Evolutionary conservation across 2,329 filamentous ascomycete genomes (phyloP).

Genomic region (Fusarium armeniacum): DNA sequence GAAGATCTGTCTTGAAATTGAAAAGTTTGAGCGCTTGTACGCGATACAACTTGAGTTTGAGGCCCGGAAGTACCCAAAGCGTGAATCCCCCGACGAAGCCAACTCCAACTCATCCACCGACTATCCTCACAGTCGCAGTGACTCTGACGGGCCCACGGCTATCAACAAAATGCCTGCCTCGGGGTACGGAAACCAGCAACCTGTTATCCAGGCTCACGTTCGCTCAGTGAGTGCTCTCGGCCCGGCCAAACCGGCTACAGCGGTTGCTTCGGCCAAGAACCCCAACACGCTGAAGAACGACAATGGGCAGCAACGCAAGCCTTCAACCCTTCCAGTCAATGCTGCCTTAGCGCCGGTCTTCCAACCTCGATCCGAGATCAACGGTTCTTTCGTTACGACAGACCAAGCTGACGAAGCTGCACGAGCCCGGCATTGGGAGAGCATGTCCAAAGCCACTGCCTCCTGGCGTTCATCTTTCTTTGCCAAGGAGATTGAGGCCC

Average conservation of each 20-base stretch:
- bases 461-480: conserved; percentile 45
- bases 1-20: conserved; percentile 61
- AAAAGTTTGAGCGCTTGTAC: conserved; percentile 64
- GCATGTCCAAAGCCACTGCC: conserved; percentile 31
- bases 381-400: conserved; percentile 32
- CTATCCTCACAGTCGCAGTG: conserved; percentile 17
- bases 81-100: conserved; percentile 47
- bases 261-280: conserved; percentile 39
- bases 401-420: conserved; percentile 26
- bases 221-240: conserved; percentile 48
- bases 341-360: conserved; percentile 66
- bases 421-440: conserved; percentile 11
- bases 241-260: conserved; percentile 49
- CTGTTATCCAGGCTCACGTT: conserved; percentile 29
- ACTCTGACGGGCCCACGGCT: conserved; percentile 10
- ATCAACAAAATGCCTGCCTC: conserved; percentile 3
- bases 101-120: conserved; percentile 21
- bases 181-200: conserved; percentile 20
- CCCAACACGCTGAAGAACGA: conserved; percentile 35
- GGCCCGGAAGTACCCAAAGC: conserved; percentile 58
- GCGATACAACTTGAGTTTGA: conserved; percentile 63
- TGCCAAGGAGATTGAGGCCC: conserved; percentile 38
- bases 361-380: conserved; percentile 57
- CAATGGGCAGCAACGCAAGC: conserved; percentile 53
- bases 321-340: conserved; percentile 58